A percentile compares a stretch with the other conserved stretches of the same genome.
Evolutionary conservation across 2,329 filamentous ascomycete species (phyloP).

Genomic region (Apiospora koreana): DNA sequence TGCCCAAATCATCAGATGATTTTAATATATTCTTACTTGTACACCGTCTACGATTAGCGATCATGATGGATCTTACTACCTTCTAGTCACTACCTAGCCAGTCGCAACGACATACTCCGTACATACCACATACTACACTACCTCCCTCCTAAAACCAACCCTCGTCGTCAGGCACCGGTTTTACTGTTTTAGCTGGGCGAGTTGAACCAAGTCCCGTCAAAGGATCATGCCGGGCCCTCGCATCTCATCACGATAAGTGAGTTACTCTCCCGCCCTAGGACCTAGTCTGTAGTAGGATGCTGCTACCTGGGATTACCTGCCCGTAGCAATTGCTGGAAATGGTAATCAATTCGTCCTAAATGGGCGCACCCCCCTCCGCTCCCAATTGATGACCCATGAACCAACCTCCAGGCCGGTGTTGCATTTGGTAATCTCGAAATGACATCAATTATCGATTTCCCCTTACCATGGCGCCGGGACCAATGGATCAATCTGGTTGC

Average conservation of each 20-base stretch:
- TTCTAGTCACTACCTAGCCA: neutral
- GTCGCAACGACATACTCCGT: neutral
- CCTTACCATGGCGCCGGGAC: neutral
- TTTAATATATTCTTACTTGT: neutral
- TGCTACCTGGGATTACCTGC: neutral
- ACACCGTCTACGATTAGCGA: neutral
- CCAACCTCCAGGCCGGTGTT: neutral
- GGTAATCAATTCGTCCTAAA: neutral
- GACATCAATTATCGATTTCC: constrained; percentile 4
- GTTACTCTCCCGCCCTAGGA: too few relatives aligned
- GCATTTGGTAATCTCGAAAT: neutral
- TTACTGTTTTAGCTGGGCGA: neutral
- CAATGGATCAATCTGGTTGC: neutral
- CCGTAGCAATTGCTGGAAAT: neutral
- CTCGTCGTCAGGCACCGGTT: neutral
- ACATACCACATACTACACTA: too few relatives aligned
- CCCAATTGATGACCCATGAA: neutral
- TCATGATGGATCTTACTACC: neutral
- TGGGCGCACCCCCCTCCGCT: neutral
- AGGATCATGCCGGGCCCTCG: neutral
- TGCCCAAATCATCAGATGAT: neutral
- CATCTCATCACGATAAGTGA: neutral
- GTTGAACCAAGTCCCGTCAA: neutral
- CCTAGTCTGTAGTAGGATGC: too few relatives aligned
- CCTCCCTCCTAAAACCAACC: neutral